phyloP scores from a whole-genome alignment of 1,284 basidiomycete genomes.

The Peniophora sp. region DNA sequence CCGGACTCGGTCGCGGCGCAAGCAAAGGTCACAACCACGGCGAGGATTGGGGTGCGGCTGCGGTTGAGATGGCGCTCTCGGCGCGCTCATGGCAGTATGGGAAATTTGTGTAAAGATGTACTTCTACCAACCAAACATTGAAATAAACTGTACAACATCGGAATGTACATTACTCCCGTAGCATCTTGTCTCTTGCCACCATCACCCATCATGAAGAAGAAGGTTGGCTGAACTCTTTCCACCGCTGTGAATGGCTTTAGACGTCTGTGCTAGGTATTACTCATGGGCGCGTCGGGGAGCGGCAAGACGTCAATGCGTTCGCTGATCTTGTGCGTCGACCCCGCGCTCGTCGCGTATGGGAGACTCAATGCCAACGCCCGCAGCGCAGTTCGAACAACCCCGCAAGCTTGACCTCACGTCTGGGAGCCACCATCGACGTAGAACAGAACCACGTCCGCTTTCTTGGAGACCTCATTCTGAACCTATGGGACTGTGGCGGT shows the following conservation, averaged over 20 bases:
- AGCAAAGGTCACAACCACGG: slow-evolving; percentile 87
- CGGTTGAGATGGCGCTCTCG: slow-evolving; percentile 86
- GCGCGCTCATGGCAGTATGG: slow-evolving; percentile 71
- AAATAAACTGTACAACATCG: background rate
- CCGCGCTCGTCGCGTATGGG: slow-evolving; percentile 5
- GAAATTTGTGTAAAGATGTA: slow-evolving; percentile 33
- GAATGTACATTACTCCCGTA: background rate
- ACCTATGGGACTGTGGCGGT: slow-evolving; percentile 98
- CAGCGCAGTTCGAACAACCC: slow-evolving; percentile 81
- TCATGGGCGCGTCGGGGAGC: slow-evolving; percentile 92
- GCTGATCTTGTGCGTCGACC: slow-evolving; percentile 83
- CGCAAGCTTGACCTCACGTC: slow-evolving; percentile 82
- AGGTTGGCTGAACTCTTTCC: background rate
- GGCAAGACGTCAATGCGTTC: slow-evolving; percentile 97
- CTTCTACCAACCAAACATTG: background rate
- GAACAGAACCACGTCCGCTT: slow-evolving; percentile 98
- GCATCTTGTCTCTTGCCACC: background rate
- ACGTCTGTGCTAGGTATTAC: slow-evolving; percentile 53
- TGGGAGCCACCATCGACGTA: slow-evolving; percentile 96
- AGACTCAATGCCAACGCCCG: slow-evolving; percentile 2
- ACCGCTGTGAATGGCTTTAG: background rate
- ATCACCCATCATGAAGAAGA: background rate
- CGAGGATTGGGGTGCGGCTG: slow-evolving; percentile 92
- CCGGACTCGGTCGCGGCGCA: slow-evolving; percentile 67
- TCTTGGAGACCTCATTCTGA: slow-evolving; percentile 87